Percentiles rank a stretch among this genome's conserved stretches.
Evolutionary conservation across 2,329 filamentous ascomycete genomes (phyloP).

Genomic region (Pyrenophora seminiperda): DNA sequence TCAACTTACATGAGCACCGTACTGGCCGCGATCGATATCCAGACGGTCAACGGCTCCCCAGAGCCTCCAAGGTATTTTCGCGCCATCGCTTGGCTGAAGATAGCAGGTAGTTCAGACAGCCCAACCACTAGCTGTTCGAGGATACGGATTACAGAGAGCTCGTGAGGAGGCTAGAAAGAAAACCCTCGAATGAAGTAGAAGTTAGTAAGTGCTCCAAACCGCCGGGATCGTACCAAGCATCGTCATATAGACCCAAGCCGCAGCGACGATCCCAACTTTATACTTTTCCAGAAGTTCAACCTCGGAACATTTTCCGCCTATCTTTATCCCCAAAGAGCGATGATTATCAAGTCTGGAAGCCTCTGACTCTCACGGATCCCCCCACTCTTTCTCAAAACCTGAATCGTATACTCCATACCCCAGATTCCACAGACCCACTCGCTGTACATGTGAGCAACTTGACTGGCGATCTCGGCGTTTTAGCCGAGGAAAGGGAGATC

Average conservation of each 20-base stretch:
- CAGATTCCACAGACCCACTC: slow-evolving; percentile 12
- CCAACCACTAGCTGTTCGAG: not conserved
- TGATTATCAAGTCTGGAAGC: slow-evolving; percentile 8
- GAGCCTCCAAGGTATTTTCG: slow-evolving; percentile 58
- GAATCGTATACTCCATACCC: slow-evolving; percentile 11
- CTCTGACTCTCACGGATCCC: slow-evolving; percentile 4
- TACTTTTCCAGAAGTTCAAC: slow-evolving; percentile 4
- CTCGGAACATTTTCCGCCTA: slow-evolving; percentile 16
- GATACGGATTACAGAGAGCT: not conserved
- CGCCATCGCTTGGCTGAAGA: slow-evolving; percentile 41
- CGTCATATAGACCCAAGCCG: not conserved
- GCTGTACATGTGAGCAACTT: not conserved
- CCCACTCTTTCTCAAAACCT: slow-evolving; percentile 7
- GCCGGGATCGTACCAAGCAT: slow-evolving; percentile 11
- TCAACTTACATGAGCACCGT: slow-evolving; percentile 52
- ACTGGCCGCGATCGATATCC: slow-evolving; percentile 58
- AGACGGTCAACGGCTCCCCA: slow-evolving; percentile 57
- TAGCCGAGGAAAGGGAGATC: slow-evolving; percentile 9
- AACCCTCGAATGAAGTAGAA: not conserved
- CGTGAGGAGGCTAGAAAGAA: not conserved
- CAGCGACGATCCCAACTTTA: slow-evolving; percentile 15
- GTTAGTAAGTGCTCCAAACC: not conserved
- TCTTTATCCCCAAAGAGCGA: slow-evolving; percentile 10
- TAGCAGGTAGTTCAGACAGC: not conserved
- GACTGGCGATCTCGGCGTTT: slow-evolving; percentile 11